Percentiles rank a stretch among this genome's conserved stretches.
phyloP scores from a whole-genome alignment of 2,329 filamentous ascomycete species.

The Fusarium sp. region DNA sequence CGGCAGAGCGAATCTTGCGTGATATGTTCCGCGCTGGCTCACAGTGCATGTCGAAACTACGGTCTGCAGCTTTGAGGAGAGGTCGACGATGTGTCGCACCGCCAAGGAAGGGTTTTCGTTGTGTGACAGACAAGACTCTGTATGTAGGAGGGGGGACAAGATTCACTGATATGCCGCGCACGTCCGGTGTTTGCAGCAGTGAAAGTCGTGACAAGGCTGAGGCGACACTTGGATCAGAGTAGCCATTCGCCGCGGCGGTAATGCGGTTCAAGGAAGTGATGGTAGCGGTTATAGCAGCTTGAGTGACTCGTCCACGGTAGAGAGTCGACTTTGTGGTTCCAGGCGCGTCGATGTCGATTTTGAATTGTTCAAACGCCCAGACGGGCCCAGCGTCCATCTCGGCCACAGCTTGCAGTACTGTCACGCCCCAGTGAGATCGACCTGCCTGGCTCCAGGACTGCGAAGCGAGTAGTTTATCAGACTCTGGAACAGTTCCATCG shows the following conservation, averaged over 20 bases:
- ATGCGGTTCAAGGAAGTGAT: constrained; percentile 21
- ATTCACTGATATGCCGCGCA: neutral
- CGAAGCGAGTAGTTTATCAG: constrained; percentile 19
- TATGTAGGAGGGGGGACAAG: constrained; percentile 2
- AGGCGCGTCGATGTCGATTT: constrained; percentile 22
- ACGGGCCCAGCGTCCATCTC: constrained; percentile 36
- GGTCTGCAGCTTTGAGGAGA: constrained; percentile 18
- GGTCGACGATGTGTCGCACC: constrained; percentile 17
- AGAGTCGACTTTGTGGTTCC: constrained; percentile 30
- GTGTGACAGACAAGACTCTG: constrained; percentile 8
- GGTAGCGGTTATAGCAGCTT: constrained; percentile 20
- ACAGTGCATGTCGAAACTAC: constrained; percentile 11
- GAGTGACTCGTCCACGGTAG: constrained; percentile 21
- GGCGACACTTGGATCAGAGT: neutral
- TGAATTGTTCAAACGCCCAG: constrained; percentile 35
- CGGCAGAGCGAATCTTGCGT: constrained; percentile 29
- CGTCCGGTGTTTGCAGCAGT: neutral
- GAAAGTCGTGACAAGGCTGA: neutral
- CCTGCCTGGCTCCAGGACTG: constrained; percentile 20
- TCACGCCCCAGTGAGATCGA: constrained; percentile 35
- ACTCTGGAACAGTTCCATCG: constrained; percentile 19
- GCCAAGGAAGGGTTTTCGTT: constrained; percentile 8
- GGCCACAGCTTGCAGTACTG: constrained; percentile 28
- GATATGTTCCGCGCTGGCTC: constrained; percentile 22
- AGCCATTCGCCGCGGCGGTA: neutral